Evolutionary conservation across 495 filamentous ascomycete species (phyloP).

Genomic region (Staphylotrichum longicolle): DNA sequence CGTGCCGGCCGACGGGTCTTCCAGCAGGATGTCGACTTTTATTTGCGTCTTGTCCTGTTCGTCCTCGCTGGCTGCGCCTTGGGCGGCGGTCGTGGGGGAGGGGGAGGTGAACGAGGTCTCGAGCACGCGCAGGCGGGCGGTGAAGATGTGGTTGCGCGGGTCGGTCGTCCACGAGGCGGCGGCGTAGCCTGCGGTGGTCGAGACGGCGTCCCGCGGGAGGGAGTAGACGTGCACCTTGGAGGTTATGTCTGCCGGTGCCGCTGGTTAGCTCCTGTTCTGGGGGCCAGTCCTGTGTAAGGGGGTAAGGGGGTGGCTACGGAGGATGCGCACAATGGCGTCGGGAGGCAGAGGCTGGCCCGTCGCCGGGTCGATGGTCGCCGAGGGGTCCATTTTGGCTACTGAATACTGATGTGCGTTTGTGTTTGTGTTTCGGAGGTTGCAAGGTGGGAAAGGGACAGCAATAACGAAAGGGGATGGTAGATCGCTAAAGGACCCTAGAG

Average conservation of each 20-base stretch:
- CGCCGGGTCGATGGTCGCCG: conserved; percentile 52
- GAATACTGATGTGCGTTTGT: neutral
- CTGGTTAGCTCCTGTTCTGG: neutral
- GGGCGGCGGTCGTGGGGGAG: conserved; percentile 19
- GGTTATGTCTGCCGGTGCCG: conserved; percentile 47
- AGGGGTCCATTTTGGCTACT: conserved; percentile 33
- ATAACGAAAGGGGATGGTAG: too few relatives aligned
- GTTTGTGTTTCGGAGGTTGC: neutral
- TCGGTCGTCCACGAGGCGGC: conserved; percentile 73
- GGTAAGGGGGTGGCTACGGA: conserved; percentile 40
- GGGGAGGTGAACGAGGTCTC: conserved; percentile 63
- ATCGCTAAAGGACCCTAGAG: neutral
- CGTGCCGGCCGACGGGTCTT: conserved; percentile 64
- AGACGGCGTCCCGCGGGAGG: conserved; percentile 61
- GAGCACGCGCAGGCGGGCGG: conserved; percentile 72
- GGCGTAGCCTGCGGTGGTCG: conserved; percentile 67
- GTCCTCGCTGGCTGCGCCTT: neutral
- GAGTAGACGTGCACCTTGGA: conserved; percentile 72
- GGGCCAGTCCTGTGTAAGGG: neutral
- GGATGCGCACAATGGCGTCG: conserved; percentile 74
- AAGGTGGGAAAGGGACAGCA: neutral
- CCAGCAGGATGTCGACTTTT: conserved; percentile 69
- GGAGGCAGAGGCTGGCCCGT: conserved; percentile 56
- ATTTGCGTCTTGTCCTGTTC: conserved; percentile 43
- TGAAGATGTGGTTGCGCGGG: conserved; percentile 72